phyloP scores from a whole-genome alignment of 331 rosid genomes.

The Erythrophleum ivorense region DNA sequence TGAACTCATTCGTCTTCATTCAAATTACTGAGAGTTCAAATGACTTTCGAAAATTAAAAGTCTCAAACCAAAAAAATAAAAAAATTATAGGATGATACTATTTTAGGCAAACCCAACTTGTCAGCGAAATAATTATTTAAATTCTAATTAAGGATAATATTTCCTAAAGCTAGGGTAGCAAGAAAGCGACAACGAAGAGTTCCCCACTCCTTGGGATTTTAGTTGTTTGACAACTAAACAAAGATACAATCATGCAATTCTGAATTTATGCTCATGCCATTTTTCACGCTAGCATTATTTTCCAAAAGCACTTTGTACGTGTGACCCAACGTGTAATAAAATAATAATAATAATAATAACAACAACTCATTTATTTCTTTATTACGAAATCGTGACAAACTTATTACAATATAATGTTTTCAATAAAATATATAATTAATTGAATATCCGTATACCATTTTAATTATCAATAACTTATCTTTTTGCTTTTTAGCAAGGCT shows the following conservation, averaged over 20 bases:
- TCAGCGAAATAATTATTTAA: no score
- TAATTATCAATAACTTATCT: no score
- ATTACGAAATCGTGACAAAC: neutral
- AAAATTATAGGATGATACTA: no score
- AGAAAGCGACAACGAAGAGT: conserved; percentile 6
- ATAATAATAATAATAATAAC: neutral
- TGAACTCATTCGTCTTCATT: no score
- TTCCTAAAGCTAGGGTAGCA: no score
- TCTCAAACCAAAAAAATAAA: no score
- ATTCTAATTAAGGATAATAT: no score
- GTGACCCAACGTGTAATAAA: neutral
- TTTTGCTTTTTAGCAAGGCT: no score
- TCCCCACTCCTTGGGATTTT: conserved; percentile 31
- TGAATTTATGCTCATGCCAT: neutral
- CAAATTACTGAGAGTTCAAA: no score
- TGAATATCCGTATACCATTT: neutral
- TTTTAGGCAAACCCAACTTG: no score
- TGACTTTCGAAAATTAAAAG: no score
- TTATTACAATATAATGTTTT: neutral
- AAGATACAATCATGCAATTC: neutral
- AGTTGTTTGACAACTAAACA: neutral
- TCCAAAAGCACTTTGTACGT: neutral
- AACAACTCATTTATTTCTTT: neutral
- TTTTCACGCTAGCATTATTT: conserved; percentile 24
- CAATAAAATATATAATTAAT: neutral